Conservation (phyloP, 1,139 yeast species). For the Taphrina populina region DNA sequence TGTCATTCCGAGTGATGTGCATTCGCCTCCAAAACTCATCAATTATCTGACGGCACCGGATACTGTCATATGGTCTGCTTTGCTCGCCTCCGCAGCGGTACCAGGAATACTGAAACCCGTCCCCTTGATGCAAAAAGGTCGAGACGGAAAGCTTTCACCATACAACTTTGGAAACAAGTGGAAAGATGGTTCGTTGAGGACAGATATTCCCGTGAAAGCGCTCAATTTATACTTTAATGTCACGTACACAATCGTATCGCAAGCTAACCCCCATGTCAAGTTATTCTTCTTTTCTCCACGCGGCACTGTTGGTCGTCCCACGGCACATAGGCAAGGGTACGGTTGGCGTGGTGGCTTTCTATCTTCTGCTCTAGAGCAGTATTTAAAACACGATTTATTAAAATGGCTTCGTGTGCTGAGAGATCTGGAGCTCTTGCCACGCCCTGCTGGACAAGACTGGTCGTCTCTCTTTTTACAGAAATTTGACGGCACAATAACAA, state of each 20-base stretch:
- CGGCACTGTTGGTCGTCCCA: conserved; percentile 80
- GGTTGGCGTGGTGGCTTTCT: conserved; percentile 75
- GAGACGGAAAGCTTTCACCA: conserved; percentile 54
- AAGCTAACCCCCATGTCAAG: conserved; percentile 78
- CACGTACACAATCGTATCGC: conserved; percentile 72
- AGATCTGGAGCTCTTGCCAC: conserved; percentile 66
- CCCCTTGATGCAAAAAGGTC: conserved; percentile 69
- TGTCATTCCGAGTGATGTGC: conserved; percentile 79
- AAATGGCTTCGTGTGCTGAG: conserved; percentile 73
- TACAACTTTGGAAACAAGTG: conserved; percentile 72
- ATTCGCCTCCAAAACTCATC: conserved; percentile 75
- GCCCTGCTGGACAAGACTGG: conserved; percentile 75
- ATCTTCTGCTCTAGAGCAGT: conserved; percentile 68
- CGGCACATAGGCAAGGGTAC: conserved; percentile 58
- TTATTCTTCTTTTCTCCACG: conserved; percentile 75
- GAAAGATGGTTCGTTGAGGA: conserved; percentile 71
- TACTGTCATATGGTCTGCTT: conserved; percentile 78
- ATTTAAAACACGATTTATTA: conserved; percentile 66
- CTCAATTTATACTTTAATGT: conserved; percentile 68
- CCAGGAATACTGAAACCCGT: conserved; percentile 84
- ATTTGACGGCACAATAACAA: conserved; percentile 71
- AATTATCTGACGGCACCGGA: conserved; percentile 75
- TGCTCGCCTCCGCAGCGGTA: conserved; percentile 76
- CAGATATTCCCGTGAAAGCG: conserved; percentile 69
- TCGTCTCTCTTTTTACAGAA: conserved; percentile 71